phyloP scores from a whole-genome alignment of 768 basidiomycete genomes.

The Leccinum subtestaceum region DNA sequence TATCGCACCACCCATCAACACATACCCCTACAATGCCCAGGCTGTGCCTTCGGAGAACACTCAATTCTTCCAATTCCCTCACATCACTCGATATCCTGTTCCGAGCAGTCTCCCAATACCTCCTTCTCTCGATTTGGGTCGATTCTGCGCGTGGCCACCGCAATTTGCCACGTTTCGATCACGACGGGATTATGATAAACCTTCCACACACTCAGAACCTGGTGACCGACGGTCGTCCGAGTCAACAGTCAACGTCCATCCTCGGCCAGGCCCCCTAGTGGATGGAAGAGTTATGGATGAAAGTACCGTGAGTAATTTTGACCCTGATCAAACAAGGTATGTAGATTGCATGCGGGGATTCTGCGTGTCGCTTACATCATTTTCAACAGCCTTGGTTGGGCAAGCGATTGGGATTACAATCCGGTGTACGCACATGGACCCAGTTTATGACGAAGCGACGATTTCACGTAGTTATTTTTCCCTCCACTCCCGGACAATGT shows the following conservation, averaged over 20 bases:
- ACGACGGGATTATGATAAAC: slow-evolving; percentile 12
- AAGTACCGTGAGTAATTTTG: background rate
- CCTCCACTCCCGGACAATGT: slow-evolving; percentile 15
- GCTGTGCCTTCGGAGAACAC: slow-evolving; percentile 10
- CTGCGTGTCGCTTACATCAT: background rate
- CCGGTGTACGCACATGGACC: slow-evolving; percentile 8
- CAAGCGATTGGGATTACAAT: slow-evolving; percentile 22
- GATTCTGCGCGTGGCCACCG: background rate
- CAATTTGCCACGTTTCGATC: slow-evolving; percentile 8
- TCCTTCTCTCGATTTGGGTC: slow-evolving; percentile 1
- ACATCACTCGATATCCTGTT: slow-evolving; percentile 27
- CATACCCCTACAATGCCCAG: slow-evolving; percentile 12
- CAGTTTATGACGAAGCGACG: background rate
- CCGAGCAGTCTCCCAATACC: slow-evolving; percentile 20
- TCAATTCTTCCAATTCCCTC: slow-evolving; percentile 28
- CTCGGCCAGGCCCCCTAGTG: slow-evolving; percentile 9
- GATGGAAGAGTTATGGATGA: background rate
- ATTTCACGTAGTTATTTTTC: slow-evolving; percentile 1
- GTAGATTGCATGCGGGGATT: background rate
- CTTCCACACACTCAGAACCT: slow-evolving; percentile 4
- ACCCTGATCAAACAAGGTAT: slow-evolving; percentile 13
- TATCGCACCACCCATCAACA: slow-evolving; percentile 8
- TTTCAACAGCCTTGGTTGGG: slow-evolving; percentile 11
- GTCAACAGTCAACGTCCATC: slow-evolving; percentile 10
- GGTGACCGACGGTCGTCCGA: slow-evolving; percentile 6